Percentiles rank a stretch among this genome's conserved stretches.
phyloP scores from a whole-genome alignment of 2,329 filamentous ascomycete genomes.

The Alternaria gansuensis region DNA sequence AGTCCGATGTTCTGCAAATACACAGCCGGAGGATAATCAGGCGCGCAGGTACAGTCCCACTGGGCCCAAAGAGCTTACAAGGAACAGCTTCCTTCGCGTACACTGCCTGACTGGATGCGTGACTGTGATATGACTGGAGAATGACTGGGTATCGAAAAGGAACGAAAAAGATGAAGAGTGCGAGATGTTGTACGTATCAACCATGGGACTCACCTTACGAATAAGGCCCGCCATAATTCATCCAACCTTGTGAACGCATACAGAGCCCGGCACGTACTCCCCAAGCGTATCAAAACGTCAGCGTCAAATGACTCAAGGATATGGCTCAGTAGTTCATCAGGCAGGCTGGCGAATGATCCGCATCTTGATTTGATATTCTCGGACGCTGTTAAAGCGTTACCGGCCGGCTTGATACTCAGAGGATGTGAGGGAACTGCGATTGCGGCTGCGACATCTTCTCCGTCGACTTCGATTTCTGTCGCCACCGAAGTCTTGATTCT shows the following conservation, averaged over 20 bases:
- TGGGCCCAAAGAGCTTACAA: constrained; percentile 9
- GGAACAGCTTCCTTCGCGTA: constrained; percentile 6
- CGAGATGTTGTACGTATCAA: constrained; percentile 12
- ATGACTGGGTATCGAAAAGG: constrained; percentile 9
- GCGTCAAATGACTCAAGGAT: constrained; percentile 79
- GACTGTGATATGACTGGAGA: constrained; percentile 3
- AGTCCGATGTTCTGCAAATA: background rate
- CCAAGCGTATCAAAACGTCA: constrained; percentile 69
- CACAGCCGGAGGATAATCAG: background rate
- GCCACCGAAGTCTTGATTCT: constrained; percentile 43
- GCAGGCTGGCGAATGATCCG: constrained; percentile 72
- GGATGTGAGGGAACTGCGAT: constrained; percentile 77
- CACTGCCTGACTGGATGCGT: constrained; percentile 10
- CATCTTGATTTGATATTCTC: constrained; percentile 72
- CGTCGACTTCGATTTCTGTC: constrained; percentile 31
- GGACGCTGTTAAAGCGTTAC: constrained; percentile 76
- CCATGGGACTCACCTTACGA: constrained; percentile 75
- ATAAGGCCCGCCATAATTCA: constrained; percentile 87
- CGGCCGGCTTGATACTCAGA: constrained; percentile 83
- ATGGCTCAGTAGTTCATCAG: constrained; percentile 81
- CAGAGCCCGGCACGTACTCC: constrained; percentile 82
- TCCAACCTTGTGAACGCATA: constrained; percentile 86
- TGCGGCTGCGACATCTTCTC: constrained; percentile 57
- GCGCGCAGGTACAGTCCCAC: constrained; percentile 16
- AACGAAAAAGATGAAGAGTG: constrained; percentile 11